phyloP scores from a whole-genome alignment of 345 rosid genomes.

The Theobroma cacao region DNA sequence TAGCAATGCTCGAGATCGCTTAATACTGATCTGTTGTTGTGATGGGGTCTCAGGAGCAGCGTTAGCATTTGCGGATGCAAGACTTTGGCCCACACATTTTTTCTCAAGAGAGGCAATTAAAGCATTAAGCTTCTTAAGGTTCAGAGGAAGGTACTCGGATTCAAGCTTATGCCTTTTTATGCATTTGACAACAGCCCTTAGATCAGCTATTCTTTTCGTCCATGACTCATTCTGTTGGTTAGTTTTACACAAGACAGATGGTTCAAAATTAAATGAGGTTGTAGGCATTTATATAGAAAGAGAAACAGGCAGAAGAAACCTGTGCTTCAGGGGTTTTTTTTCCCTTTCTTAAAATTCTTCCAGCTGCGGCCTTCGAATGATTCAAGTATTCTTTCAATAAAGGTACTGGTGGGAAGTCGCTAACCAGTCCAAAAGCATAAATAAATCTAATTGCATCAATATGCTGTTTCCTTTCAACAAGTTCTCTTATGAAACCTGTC shows the following conservation, averaged over 20 bases:
- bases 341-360: neutral
- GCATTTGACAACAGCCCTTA: slow-evolving; percentile 21
- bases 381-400: slow-evolving; percentile 34
- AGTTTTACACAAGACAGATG: neutral
- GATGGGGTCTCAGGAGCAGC: neutral
- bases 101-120: neutral
- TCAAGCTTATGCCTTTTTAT: slow-evolving; percentile 20
- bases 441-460: slow-evolving; percentile 37
- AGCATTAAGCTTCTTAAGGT: neutral
- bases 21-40: neutral
- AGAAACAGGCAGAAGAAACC: slow-evolving; percentile 9
- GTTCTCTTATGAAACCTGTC: slow-evolving; percentile 24
- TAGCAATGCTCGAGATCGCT: neutral
- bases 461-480: slow-evolving; percentile 25
- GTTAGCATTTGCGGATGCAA: neutral
- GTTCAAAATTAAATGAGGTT: neutral
- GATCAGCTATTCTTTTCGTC: slow-evolving; percentile 11
- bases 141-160: neutral
- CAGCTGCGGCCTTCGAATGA: slow-evolving; percentile 17
- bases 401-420: slow-evolving; percentile 30
- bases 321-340: slow-evolving; percentile 7
- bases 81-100: neutral
- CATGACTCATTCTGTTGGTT: slow-evolving; percentile 18
- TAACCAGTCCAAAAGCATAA: slow-evolving; percentile 27
- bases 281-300: neutral